These are phyloP conservation scores for Zygosaccharomyces gambellarensis DNA, from an alignment of 805 yeast genomes.

Conservation along the genomic window DNA sequence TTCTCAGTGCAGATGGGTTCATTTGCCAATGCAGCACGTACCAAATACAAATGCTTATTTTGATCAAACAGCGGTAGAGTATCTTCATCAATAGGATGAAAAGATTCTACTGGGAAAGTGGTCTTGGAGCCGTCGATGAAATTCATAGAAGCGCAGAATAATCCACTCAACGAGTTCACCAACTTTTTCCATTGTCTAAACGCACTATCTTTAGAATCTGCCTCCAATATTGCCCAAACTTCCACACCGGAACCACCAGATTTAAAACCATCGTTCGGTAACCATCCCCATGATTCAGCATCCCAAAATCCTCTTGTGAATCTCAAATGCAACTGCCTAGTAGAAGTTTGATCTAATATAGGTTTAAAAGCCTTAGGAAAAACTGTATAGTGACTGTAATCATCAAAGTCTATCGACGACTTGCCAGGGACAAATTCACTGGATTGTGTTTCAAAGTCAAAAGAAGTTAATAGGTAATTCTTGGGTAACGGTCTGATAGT, in stretches of 20 bases:
- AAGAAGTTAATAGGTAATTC: slow-evolving; percentile 64
- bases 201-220: slow-evolving; percentile 50
- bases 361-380: slow-evolving; percentile 85
- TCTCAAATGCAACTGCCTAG: slow-evolving; percentile 75
- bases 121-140: slow-evolving; percentile 79
- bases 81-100: slow-evolving; percentile 19
- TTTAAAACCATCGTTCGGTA: slow-evolving; percentile 64
- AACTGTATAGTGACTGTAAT: slow-evolving; percentile 49
- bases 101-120: slow-evolving; percentile 52
- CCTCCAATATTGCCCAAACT: slow-evolving; percentile 80
- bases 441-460: slow-evolving; percentile 62
- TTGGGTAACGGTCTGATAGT: slow-evolving; percentile 67
- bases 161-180: slow-evolving; percentile 75
- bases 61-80: slow-evolving; percentile 29
- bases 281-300: slow-evolving; percentile 75
- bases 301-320: slow-evolving; percentile 97
- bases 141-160: slow-evolving; percentile 91
- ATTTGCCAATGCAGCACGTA: slow-evolving; percentile 86
- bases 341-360: slow-evolving; percentile 56
- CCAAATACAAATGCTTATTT: slow-evolving; percentile 44
- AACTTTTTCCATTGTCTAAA: slow-evolving; percentile 63
- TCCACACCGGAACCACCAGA: slow-evolving; percentile 97
- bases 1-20: slow-evolving; percentile 97
- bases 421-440: slow-evolving; percentile 35
- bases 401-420: slow-evolving; percentile 19